phyloP scores from a whole-genome alignment of 2,329 filamentous ascomycete species.

The Calonectria pauciramosa region DNA sequence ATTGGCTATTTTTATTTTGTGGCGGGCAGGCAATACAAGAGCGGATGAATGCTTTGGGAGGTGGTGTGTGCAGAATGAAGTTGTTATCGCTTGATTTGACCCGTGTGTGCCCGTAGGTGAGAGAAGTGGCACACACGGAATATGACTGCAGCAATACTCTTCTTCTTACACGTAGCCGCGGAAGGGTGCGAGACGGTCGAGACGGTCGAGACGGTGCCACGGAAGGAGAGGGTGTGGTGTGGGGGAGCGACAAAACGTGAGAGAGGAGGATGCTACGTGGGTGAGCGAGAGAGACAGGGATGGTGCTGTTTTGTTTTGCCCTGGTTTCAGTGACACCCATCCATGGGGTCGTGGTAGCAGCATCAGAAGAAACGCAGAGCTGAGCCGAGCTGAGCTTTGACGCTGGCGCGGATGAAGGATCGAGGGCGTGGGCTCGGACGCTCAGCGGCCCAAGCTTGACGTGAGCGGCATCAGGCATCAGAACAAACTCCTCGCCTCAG shows the following conservation, averaged over 20 bases:
- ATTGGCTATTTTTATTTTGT: constrained; percentile 12
- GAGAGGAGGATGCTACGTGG: constrained; percentile 11
- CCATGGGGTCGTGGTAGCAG: background rate
- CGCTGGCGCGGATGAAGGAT: background rate
- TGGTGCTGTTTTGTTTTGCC: constrained; percentile 23
- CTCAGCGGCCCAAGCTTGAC: constrained; percentile 15
- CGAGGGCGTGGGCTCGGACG: background rate
- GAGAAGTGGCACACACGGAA: background rate
- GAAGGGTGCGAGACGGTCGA: constrained; percentile 4
- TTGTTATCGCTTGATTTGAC: constrained; percentile 2
- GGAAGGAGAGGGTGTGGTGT: constrained; percentile 3
- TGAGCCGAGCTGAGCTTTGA: constrained; percentile 22
- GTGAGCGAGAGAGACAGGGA: constrained; percentile 17
- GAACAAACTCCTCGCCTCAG: background rate
- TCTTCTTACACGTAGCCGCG: background rate
- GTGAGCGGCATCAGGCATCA: constrained; percentile 10
- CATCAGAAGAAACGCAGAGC: constrained; percentile 22
- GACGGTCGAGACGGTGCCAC: constrained; percentile 9
- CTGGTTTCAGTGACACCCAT: constrained; percentile 21
- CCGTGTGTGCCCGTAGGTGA: constrained; percentile 9
- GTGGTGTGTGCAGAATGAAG: constrained; percentile 6
- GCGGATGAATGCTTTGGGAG: background rate
- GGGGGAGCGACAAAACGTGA: constrained; percentile 16
- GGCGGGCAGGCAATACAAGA: background rate
- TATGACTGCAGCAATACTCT: background rate